Base-by-base conservation (phyloP, 148 eudicot genomes). In the Heliosperma pusillum region DNA sequence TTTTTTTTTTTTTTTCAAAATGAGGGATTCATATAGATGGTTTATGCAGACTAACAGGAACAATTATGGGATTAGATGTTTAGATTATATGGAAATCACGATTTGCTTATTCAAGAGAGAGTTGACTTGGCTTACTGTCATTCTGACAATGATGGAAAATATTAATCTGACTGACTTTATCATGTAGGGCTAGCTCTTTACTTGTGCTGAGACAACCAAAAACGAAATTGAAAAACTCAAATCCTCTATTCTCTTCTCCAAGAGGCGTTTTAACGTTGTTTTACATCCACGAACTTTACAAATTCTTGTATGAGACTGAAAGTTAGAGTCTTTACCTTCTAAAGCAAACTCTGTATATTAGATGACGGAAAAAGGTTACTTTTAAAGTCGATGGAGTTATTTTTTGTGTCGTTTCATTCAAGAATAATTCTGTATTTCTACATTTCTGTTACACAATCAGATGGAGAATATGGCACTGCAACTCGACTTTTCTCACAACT, bases 71-170 rank as follows among this genome's bases (percentile, higher is more conserved):
- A 56, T 13, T 10, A n/a, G 22, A 59, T 10, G 21, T 59, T 10
- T 59, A 59, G 26, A 59, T 59, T 59, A 10, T 59, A 59, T 59
- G 63, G 25, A 9, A 59, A 20, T 59, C 63, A 52, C 27, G n/a
- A 0, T 11, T 3, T 73, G 24, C 16, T 10, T 27, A 36, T 68
- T n/a, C 9, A 36, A 60, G 7, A 9, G 33, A 1, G 25, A 55
- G 21, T 78, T 78, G 76, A 71, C 53, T 64, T 65, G 60, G 62
- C 65, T 72, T 45, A n/a, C n/a, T n/a, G n/a, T n/a, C n/a, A n/a
- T 6, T 50, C 42, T 58, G 73, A 73, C 60, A 58, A 20, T 12
- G 72, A 73, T 17, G 69, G 59, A 27, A 57, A 42, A 58, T 66
- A 47, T 58, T 73, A 58, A 57, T 73, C 50, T 73, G 71, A 77